phyloP scores from a whole-genome alignment of 306 rosid genomes.

The Quercus robur region DNA sequence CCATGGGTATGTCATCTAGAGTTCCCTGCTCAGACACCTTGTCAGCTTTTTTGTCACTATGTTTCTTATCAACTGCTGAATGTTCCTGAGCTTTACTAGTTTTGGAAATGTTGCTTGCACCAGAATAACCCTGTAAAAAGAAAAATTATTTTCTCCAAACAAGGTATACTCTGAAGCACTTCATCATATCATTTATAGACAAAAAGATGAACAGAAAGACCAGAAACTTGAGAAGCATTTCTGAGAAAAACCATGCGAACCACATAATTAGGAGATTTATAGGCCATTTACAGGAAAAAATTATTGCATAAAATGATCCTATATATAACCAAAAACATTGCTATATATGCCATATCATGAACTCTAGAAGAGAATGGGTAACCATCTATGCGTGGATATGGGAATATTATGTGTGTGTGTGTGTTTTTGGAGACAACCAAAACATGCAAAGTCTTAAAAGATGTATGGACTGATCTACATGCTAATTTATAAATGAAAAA shows the following conservation, averaged over 20 bases:
- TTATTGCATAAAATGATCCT: neutral
- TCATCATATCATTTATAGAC: constrained; percentile 2
- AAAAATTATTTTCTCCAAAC: constrained; percentile 18
- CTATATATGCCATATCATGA: neutral
- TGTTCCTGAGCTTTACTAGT: constrained; percentile 40
- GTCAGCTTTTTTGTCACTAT: constrained; percentile 38
- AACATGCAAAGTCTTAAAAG: neutral
- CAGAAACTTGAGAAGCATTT: neutral
- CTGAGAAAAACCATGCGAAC: neutral
- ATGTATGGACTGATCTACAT: neutral
- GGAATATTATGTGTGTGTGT: neutral
- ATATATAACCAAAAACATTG: neutral
- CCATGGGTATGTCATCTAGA: constrained; percentile 87
- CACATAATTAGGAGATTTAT: neutral
- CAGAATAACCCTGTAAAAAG: constrained; percentile 55
- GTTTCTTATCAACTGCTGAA: constrained; percentile 33
- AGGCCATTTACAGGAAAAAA: neutral
- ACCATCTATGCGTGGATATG: neutral
- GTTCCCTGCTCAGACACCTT: constrained; percentile 52
- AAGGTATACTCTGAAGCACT: constrained; percentile 4
- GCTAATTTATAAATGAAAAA: neutral
- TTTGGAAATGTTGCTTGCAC: constrained; percentile 39
- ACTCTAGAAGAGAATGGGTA: neutral
- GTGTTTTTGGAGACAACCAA: neutral
- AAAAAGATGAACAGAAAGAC: constrained; percentile 8